Evolutionary conservation across 108 stramenopile genomes (phyloP), one percentile per base, ranked within the genome.

Genomic region (Craspedostauros australis): DNA sequence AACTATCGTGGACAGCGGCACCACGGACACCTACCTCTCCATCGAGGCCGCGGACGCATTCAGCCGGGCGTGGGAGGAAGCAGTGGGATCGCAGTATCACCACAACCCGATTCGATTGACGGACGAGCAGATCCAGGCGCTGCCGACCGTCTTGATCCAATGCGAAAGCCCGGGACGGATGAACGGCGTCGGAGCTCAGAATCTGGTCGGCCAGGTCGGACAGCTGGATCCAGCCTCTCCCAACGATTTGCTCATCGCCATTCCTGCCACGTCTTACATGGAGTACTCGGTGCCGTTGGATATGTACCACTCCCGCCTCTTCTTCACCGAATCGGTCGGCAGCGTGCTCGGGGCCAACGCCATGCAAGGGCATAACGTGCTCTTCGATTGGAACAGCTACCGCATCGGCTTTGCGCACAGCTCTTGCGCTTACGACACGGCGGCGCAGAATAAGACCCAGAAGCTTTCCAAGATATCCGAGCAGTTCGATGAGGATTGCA

Each of bases 281-380:
- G 82, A 84, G 56, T 78, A 69, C 31, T 66, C 55, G 21, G 58
- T 71, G 11, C 62, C 60, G 5, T 64, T 76, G n/a, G 66, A 72
- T 12, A 49, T 68, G 14, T 86, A 85, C 47, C 57, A 66, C 20
- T 50, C 49, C 54, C 39, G 76, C 23, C 38, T 93, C 39, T 76
- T 71, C 58, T 54, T 76, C 69, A 50, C 67, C 60, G 57, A 82
- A 84, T 64, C 69, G 15, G 39, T 57, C 31, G 97, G 97, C 4
- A 87, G 78, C 19, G 95, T 98, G 2, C 57, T 98, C 1, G 97
- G 97, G 19, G 92, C 93, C 23, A 98, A 98, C 58, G 76, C 93
- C 39, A 96, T 98, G 93, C 84, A 81, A 56, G 93, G 91, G 12
- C 88, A 98, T 66, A 91, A 98, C 64, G 75, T 95, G 1, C 49